Evolutionary conservation across 2,329 filamentous ascomycete species (phyloP).

Genomic region (Plenodomus lindquistii): DNA sequence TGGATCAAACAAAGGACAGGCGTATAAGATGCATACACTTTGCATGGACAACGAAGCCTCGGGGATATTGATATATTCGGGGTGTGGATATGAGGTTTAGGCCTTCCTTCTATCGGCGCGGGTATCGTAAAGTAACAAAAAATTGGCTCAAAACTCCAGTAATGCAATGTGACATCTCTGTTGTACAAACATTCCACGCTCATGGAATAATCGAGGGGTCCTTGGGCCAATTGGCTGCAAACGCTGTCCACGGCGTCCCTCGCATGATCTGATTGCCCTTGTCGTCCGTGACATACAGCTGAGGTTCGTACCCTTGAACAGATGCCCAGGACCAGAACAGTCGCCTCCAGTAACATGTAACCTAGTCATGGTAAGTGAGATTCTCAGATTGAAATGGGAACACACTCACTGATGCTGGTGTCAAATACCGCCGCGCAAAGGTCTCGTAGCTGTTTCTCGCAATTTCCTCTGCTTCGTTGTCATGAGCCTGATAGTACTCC

Average conservation of each 20-base stretch:
- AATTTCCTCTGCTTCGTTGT: slow-evolving; percentile 33
- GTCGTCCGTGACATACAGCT: slow-evolving; percentile 29
- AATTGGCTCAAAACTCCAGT: slow-evolving; percentile 12
- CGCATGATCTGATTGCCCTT: slow-evolving; percentile 34
- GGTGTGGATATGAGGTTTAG: not conserved
- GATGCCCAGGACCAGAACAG: slow-evolving; percentile 35
- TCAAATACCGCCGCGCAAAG: slow-evolving; percentile 37
- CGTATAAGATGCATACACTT: too few species aligned
- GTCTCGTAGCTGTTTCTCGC: slow-evolving; percentile 37
- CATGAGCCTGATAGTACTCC: slow-evolving; percentile 36
- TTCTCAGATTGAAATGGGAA: too few species aligned
- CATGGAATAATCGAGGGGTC: slow-evolving; percentile 37
- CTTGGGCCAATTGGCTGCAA: slow-evolving; percentile 40
- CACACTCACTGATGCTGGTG: slow-evolving; percentile 33
- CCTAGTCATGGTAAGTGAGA: slow-evolving; percentile 10
- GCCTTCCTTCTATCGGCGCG: slow-evolving; percentile 1
- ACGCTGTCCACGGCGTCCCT: slow-evolving; percentile 39
- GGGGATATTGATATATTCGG: too few species aligned
- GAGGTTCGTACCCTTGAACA: slow-evolving; percentile 36
- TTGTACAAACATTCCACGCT: slow-evolving; percentile 2
- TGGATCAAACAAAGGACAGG: too few species aligned
- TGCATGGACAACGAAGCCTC: too few species aligned
- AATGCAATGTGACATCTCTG: slow-evolving; percentile 14
- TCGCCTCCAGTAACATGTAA: slow-evolving; percentile 41
- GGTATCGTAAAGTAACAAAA: slow-evolving; percentile 20